phyloP scores from a whole-genome alignment of 176 grass and related monocot species.

The Urochloa ruziziensis region DNA sequence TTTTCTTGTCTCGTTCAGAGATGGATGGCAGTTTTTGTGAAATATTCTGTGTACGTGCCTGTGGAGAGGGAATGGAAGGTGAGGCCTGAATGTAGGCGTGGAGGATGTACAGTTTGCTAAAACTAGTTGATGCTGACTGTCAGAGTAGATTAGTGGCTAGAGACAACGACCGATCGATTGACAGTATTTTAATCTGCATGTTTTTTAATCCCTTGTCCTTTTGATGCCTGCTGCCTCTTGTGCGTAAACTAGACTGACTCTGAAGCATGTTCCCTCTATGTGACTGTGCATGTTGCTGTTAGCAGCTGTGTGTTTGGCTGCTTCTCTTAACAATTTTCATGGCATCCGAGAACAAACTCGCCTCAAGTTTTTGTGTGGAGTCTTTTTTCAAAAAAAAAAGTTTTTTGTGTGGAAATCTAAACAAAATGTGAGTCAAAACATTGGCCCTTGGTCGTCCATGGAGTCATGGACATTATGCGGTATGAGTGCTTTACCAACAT shows the following conservation, averaged over 20 bases:
- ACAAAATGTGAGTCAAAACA: not conserved
- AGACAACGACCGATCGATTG: slow-evolving; percentile 15
- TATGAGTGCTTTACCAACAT: no score
- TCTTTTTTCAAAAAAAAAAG: no score
- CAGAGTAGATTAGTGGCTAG: slow-evolving; percentile 28
- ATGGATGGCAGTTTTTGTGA: not conserved
- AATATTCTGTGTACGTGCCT: slow-evolving; percentile 13
- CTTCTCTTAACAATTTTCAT: not conserved
- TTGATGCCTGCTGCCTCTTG: slow-evolving; percentile 2
- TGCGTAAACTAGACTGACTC: not conserved
- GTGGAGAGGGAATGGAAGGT: slow-evolving; percentile 13
- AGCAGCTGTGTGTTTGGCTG: not conserved
- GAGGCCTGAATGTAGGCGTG: slow-evolving; percentile 29
- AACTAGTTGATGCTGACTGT: slow-evolving; percentile 40
- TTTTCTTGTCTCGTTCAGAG: slow-evolving; percentile 14
- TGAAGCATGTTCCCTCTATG: not conserved
- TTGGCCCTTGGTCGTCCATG: no score
- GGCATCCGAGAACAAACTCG: not conserved
- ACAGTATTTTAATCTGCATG: not conserved
- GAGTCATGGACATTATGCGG: no score
- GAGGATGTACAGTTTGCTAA: slow-evolving; percentile 44
- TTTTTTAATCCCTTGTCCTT: not conserved
- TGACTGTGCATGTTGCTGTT: not conserved
- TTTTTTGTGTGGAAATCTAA: not conserved
- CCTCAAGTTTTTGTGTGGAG: not conserved